Evolutionary conservation across 495 filamentous ascomycete species (phyloP).

Genomic region (Astrocystis sublimbata): DNA sequence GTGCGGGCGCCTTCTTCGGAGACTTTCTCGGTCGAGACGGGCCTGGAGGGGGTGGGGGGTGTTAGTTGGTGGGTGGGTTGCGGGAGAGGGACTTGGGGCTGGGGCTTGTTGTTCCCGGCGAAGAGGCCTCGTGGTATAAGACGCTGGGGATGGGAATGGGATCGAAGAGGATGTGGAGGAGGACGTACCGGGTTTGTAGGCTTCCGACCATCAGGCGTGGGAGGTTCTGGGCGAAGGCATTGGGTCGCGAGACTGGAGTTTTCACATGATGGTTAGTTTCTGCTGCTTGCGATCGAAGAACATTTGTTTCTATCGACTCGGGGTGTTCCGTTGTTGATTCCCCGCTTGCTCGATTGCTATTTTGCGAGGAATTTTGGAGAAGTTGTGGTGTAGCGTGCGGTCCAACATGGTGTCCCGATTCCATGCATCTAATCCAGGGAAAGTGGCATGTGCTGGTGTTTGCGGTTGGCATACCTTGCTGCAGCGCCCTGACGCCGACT

Average conservation of each 20-base stretch:
- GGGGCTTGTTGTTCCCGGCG: too few species aligned
- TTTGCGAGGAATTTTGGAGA: too few species aligned
- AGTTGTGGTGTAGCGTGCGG: too few species aligned
- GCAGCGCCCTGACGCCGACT: slow-evolving; percentile 64
- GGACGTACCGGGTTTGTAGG: slow-evolving; percentile 57
- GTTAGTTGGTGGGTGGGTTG: slow-evolving; percentile 1
- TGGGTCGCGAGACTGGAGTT: slow-evolving; percentile 53
- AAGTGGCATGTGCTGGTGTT: not conserved
- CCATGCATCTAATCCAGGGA: not conserved
- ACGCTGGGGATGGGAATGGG: too few species aligned
- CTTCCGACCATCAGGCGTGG: slow-evolving; percentile 43
- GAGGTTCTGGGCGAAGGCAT: slow-evolving; percentile 39
- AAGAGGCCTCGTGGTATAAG: too few species aligned
- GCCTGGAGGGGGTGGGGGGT: slow-evolving; percentile 35
- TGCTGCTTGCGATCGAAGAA: not conserved
- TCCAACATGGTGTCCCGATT: too few species aligned
- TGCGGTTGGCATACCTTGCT: slow-evolving; percentile 56
- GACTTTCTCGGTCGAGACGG: slow-evolving; percentile 60
- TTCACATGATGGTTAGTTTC: slow-evolving; percentile 8
- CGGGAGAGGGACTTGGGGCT: too few species aligned
- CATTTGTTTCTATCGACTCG: not conserved
- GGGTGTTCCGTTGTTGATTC: too few species aligned
- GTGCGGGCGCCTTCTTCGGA: slow-evolving; percentile 58
- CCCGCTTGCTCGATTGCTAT: too few species aligned
- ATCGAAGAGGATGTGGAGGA: not conserved